Base-by-base conservation (phyloP, 2,329 filamentous ascomycete species). In the Remersonia thermophila region DNA sequence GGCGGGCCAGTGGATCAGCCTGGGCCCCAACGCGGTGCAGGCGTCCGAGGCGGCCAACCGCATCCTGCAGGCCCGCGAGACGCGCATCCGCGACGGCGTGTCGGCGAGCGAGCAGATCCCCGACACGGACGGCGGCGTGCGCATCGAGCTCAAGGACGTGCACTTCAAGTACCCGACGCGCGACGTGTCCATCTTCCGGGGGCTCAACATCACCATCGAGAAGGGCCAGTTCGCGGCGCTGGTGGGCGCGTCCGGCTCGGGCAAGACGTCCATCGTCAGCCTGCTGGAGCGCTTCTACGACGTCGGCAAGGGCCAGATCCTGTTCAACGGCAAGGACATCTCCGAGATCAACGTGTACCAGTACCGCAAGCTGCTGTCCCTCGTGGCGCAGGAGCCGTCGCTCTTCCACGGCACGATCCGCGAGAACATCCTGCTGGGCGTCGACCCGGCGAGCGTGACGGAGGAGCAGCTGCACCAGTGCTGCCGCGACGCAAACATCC, bases 371-470 rank as follows among this genome's bases (percentile, higher is more conserved):
- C 59, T 72, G 26, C 63, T 86, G 10, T 78, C 79, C 2, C 67
- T 87, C 0, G 82, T 87, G 0, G 74, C 79, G 3, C 82, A 87
- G 55, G 81, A 87, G 52, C 69, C 82, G 7, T 77, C 76, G 0
- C 65, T 87, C 0, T 85, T 83, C 29, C 39, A 45, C 54, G 67
- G 70, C 10, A 74, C 73, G 1, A 66, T 85, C 14, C 67, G 72
- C 13, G 80, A 86, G 41, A 84, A 84, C 47, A 72, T 84, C 35
- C 55, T 78, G 2, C 63, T 83, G 0, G 80, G 78, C 13, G 70
- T 83, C 14, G 60, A 58, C 20, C 65, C 71, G 1, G 60, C 63
- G 1, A 56, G 63, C 0, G 61, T 77, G 0, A 59, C 62, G 0
- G 68, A 74, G 2, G 67, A 65, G 36, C 55, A 63, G 34, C 55